Evolutionary conservation across 2,329 filamentous ascomycete genomes (phyloP), one percentile per base, ranked within the genome.

Genomic region (Alternaria sp.): DNA sequence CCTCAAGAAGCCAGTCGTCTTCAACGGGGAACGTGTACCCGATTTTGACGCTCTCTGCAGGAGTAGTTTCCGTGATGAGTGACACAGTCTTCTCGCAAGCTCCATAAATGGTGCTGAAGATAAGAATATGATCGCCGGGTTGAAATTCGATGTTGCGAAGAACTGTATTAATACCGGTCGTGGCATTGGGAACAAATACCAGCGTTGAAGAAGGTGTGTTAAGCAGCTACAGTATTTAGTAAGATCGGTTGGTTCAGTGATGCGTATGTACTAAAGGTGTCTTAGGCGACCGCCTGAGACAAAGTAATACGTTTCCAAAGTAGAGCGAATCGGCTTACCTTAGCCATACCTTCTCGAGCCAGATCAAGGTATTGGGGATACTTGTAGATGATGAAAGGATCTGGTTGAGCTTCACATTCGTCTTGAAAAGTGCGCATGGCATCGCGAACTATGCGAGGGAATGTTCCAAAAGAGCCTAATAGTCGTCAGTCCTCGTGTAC

Each of bases 101-200:
- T 57, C 88, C 89, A 75, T 97, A 97, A 53, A 93, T 86, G 41
- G 91, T 93, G 38, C 85, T 86, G 74, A 97, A 96, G 77, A 89
- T 90, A 44, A 96, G 70, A 63, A 96, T 91, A 63, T 90, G 88
- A 73, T 97, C 94, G 62, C 90, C 89, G 0, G 82, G 75, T 38
- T 86, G 76, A 84, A 89, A 96, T 1, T 75, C 72, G 2, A 97
- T 78, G 74, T 91, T 94, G 42, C 90, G 87, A n/a, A 97, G 84
- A 5, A 96, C 87, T 0, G 88, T 91, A 79, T 95, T 94, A 47
- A 93, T 79, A 24, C 87, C 92, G 0, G 86, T 89, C 0, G 92
- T 96, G 12, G 93, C 92, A 75, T 97, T 97, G 58, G 86, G 82
- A 1, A 96, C 88, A 65, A 96, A 89, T 1, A 96, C 93, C 39